phyloP scores from a whole-genome alignment of 192 early-diverging fungal species.

The Gonapodya prolifera region DNA sequence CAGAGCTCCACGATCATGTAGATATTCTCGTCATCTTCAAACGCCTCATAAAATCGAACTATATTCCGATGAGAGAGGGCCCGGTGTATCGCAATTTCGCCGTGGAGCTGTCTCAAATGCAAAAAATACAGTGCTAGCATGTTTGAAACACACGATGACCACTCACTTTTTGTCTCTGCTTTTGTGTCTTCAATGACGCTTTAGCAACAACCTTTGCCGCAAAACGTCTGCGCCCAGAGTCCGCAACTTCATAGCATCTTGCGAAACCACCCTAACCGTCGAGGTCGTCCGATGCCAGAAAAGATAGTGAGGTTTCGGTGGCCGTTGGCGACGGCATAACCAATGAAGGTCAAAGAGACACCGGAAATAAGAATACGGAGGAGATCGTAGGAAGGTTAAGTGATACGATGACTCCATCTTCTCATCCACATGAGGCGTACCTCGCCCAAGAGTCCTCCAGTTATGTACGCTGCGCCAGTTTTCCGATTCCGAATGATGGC shows the following conservation, averaged over 20 bases:
- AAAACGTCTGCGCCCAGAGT: slow-evolving; percentile 27
- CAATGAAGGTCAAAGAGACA: not conserved
- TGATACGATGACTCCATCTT: too few relatives aligned
- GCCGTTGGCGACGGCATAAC: not conserved
- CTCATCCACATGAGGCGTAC: slow-evolving; percentile 18
- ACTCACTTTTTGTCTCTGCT: slow-evolving; percentile 33
- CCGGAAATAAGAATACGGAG: not conserved
- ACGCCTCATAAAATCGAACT: slow-evolving; percentile 64
- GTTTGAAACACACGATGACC: slow-evolving; percentile 3
- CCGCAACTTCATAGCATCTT: slow-evolving; percentile 61
- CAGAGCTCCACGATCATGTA: slow-evolving; percentile 91
- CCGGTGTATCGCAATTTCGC: slow-evolving; percentile 69
- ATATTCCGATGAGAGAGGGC: slow-evolving; percentile 61
- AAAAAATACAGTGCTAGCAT: slow-evolving; percentile 40
- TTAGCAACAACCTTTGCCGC: slow-evolving; percentile 63
- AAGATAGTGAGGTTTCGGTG: not conserved
- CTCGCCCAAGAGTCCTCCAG: slow-evolving; percentile 33
- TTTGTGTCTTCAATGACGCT: slow-evolving; percentile 22
- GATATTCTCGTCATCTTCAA: slow-evolving; percentile 77
- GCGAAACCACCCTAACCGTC: slow-evolving; percentile 76
- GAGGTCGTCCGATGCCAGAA: not conserved
- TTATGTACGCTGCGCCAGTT: slow-evolving; percentile 15
- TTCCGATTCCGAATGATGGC: slow-evolving; percentile 22
- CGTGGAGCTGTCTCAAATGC: slow-evolving; percentile 2
- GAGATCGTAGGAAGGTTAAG: not conserved